These are phyloP conservation scores for Fusarium kyushuense DNA, from an alignment of 2,329 filamentous ascomycete genomes.

Conservation along the genomic window DNA sequence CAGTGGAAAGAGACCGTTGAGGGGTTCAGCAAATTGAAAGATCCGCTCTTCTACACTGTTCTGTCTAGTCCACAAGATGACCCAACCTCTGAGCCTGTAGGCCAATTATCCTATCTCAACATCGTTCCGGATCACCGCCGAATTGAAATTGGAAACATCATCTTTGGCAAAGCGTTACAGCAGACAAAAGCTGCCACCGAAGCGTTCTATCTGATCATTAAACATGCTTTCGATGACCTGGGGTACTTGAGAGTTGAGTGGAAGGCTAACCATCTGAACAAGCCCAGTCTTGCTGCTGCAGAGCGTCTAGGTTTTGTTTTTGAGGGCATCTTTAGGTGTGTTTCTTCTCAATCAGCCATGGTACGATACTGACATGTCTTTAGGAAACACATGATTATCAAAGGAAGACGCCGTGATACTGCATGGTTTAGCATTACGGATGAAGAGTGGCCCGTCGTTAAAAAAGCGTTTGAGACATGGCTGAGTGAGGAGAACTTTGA, in stretches of 20 bases:
- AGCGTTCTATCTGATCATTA: conserved; percentile 66
- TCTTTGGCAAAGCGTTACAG: conserved; percentile 64
- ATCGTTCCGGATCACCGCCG: conserved; percentile 61
- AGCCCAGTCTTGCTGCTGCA: conserved; percentile 65
- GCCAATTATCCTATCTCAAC: conserved; percentile 59
- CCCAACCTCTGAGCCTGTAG: conserved; percentile 53
- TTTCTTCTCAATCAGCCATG: accelerated
- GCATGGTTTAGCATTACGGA: conserved; percentile 70
- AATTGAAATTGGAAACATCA: conserved; percentile 69
- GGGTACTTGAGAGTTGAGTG: conserved; percentile 71
- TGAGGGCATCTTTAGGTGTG: conserved; percentile 68
- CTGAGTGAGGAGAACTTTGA: conserved; percentile 68
- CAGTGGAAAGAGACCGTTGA: conserved; percentile 39
- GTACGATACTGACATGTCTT: background rate
- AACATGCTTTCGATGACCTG: conserved; percentile 64
- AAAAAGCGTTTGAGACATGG: conserved; percentile 65
- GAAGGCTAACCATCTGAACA: conserved; percentile 72
- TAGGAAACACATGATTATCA: conserved; percentile 69
- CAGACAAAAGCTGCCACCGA: conserved; percentile 69
- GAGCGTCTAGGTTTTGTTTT: conserved; percentile 67
- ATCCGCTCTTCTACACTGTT: conserved; percentile 60
- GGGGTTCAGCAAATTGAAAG: conserved; percentile 45
- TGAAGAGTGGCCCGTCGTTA: conserved; percentile 67
- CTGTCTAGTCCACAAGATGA: conserved; percentile 50
- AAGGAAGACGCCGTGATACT: conserved; percentile 68